Conservation (phyloP, 257 asterid species). For the Solanum dulcamara region DNA sequence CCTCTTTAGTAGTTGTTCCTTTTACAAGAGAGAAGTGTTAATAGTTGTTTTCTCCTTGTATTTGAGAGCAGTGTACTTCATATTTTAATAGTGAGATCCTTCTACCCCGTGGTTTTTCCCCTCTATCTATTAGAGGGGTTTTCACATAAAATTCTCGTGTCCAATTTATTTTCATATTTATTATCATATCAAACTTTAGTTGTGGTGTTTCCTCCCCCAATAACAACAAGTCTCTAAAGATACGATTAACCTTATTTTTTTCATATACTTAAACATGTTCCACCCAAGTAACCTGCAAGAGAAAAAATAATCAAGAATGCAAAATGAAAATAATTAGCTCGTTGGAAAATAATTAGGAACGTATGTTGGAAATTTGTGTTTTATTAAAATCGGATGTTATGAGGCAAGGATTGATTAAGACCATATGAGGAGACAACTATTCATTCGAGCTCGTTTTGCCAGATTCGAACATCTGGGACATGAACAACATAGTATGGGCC, state of each 20-base stretch:
- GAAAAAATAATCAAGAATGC: not conserved
- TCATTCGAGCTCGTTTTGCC: not conserved
- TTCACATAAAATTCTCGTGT: too few relatives aligned
- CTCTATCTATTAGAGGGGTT: too few relatives aligned
- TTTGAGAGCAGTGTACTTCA: too few relatives aligned
- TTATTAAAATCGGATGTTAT: not conserved
- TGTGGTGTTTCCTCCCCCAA: too few relatives aligned
- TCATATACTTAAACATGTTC: conserved; percentile 76
- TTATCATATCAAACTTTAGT: too few relatives aligned
- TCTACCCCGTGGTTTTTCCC: too few relatives aligned
- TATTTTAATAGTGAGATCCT: too few relatives aligned
- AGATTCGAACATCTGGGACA: not conserved
- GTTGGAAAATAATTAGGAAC: not conserved
- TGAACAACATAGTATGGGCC: not conserved
- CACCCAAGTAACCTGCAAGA: conserved; percentile 58
- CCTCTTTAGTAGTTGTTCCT: too few relatives aligned
- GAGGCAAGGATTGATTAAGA: not conserved
- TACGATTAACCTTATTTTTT: conserved; percentile 32
- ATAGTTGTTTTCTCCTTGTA: too few relatives aligned
- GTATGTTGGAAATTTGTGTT: not conserved
- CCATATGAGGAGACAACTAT: not conserved
- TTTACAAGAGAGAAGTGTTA: too few relatives aligned
- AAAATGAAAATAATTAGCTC: not conserved
- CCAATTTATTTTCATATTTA: too few relatives aligned
- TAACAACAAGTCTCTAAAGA: conserved; percentile 50